Base-by-base conservation (phyloP, 768 basidiomycete genomes). In the Rhizopogon vulgaris region DNA sequence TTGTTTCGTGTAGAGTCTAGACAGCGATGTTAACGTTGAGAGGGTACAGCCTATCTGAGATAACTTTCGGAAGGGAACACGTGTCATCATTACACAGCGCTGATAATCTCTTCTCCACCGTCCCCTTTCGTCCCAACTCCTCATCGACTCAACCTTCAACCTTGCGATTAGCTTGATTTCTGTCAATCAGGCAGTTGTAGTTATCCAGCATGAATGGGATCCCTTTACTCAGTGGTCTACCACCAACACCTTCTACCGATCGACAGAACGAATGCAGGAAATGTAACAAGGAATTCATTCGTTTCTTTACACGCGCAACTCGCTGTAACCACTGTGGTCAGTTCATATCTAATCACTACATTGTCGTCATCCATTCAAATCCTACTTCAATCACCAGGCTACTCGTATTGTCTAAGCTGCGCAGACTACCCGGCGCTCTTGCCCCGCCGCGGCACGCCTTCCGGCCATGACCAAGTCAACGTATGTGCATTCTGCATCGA, bases 401-500 rank as follows among this genome's bases (percentile, higher is more conserved):
- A 81, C 64, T 67, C 71, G 5, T 90, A 87, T 61, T 91, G 89
- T 61, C 74, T 80, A 36, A 80, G 76, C 39, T 91, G 89, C 65
- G 73, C 82, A 2, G 88, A 90, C 61, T 89, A 78, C 64, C 84
- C 84, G 61, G 89, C 86, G 1, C 73, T 91, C 38, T 81, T 88
- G 81, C 88, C 88, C n/a, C 75, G 85, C 7, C 56, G 60, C 24
- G 56, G 61, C 7, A 77, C 77, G 9, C 41, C 66, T 9, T 76
- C 72, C 30, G 88, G 88, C 4, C 84, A 90, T 63, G 85, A 87
- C 60, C 60, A 71, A 7, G 76, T 79, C 55, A 68, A 73, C 25
- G 89, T 91, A 32, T 91, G 89, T 60, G 83, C 72, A 1, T 87
- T 72, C 63, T 91, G 89, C 65, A 82, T 88, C 48, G 87, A 90